Base-by-base conservation (phyloP, 2,329 filamentous ascomycete species). In the Cladosporium sp. region DNA sequence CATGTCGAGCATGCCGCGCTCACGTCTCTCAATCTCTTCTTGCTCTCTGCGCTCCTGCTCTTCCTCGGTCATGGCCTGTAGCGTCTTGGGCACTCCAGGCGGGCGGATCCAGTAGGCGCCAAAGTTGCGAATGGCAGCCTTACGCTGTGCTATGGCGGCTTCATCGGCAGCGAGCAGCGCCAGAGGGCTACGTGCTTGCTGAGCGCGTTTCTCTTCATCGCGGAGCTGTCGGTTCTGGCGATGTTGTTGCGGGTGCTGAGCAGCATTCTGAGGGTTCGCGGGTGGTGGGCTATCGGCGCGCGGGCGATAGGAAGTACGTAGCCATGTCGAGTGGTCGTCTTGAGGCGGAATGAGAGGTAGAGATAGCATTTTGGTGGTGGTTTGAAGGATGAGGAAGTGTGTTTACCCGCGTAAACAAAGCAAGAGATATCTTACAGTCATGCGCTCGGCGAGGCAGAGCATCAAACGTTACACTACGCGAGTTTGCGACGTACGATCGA, bases 91-190 rank as follows among this genome's bases (percentile, higher is more conserved):
- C 58, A 96, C 82, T 7, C 93, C 94, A 0, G 91, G 92, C 0
- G 94, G 94, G 60, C 88, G 89, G 58, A 99, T 87, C 94, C 94
- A 99, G 45, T 84, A 84, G 64, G 87, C 89, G 61, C 94, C 94
- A 70, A 95, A 97, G 68, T 92, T 89, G 50, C 88, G 84, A 30
- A 97, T 88, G 65, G 93, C 91, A 50, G 84, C 77, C 69, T 92
- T 91, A 49, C 93, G 90, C 8, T 88, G 83, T 57, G 87, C 84
- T 64, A 95, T 82, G 59, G 86, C 83, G 61, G 86, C 82, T 76
- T 97, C 94, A 71, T 97, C 93, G 42, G 84, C 77, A 25, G 84
- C 80, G 11, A 96, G 83, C 1, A 87, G 81, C 9, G 88, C 83
- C 3, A 96, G 84, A 2, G 83, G 80, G 25, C 87, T 81, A 61